phyloP scores from a whole-genome alignment of 768 basidiomycete genomes.

The Suillus tomentosus region DNA sequence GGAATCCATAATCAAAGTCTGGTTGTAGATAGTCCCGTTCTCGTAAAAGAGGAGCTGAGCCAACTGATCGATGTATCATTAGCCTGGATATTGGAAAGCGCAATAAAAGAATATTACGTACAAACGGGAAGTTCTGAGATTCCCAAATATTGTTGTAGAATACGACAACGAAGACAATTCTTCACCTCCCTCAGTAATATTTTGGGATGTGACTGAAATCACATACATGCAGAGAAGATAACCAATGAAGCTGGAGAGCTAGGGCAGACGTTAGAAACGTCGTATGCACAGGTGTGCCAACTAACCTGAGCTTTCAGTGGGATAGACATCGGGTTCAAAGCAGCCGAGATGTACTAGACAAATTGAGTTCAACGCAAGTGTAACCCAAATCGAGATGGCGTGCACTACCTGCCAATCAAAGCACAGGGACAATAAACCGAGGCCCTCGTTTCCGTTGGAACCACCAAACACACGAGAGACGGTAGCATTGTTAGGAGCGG shows the following conservation, averaged over 20 bases:
- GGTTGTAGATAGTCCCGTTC: conserved; percentile 56
- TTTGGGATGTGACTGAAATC: neutral
- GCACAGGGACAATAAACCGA: conserved; percentile 58
- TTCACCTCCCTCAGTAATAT: neutral
- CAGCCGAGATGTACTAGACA: conserved; percentile 33
- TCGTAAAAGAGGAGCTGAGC: conserved; percentile 49
- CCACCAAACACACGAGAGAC: conserved; percentile 63
- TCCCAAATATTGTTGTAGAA: conserved; percentile 58
- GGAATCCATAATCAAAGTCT: conserved; percentile 51
- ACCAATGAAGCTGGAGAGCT: conserved; percentile 50
- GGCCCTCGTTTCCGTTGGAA: conserved; percentile 62
- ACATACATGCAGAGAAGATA: conserved; percentile 51
- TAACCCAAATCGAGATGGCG: conserved; percentile 11
- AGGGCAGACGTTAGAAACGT: neutral
- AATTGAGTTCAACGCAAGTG: conserved; percentile 36
- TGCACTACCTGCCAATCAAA: conserved; percentile 57
- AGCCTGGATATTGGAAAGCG: conserved; percentile 15
- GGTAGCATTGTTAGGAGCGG: conserved; percentile 47
- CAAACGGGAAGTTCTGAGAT: conserved; percentile 61
- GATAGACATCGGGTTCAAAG: conserved; percentile 46
- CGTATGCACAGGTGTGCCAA: neutral
- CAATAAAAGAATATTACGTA: conserved; percentile 16
- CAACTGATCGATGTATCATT: neutral
- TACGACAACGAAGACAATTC: conserved; percentile 35
- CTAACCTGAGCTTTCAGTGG: conserved; percentile 51